These are phyloP conservation scores for Leccinum subgranulosum DNA, from an alignment of 768 basidiomycete genomes.

Conservation along the genomic window DNA sequence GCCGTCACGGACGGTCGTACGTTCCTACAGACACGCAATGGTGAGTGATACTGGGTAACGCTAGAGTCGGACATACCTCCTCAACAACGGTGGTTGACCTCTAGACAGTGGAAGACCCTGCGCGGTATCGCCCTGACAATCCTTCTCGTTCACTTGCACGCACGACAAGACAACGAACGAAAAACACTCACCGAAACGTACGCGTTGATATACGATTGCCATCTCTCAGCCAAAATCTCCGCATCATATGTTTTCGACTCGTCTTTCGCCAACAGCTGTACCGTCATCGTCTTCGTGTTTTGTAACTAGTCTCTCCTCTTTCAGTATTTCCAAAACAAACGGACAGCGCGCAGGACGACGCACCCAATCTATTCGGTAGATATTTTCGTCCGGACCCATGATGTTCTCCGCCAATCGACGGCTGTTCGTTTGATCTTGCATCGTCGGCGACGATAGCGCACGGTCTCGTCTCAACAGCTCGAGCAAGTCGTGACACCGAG, in stretches of 20 bases:
- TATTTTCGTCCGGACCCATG: conserved; percentile 71
- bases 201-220: conserved; percentile 78
- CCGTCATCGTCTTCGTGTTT: conserved; percentile 61
- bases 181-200: conserved; percentile 57
- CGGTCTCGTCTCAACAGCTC: conserved; percentile 71
- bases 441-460: conserved; percentile 52
- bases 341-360: conserved; percentile 13
- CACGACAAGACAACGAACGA: neutral
- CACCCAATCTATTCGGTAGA: conserved; percentile 83
- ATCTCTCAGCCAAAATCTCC: conserved; percentile 70
- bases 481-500: conserved; percentile 68
- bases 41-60: neutral
- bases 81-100: conserved; percentile 60
- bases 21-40: conserved; percentile 13
- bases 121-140: conserved; percentile 52
- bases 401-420: conserved; percentile 67
- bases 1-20: conserved; percentile 15
- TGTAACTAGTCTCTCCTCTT: conserved; percentile 46
- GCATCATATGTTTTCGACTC: conserved; percentile 73
- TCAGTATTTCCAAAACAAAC: neutral
- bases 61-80: conserved; percentile 43
- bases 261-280: conserved; percentile 78
- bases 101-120: conserved; percentile 48
- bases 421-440: conserved; percentile 68
- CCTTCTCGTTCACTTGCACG: neutral